Conservation (phyloP, 345 rosid species). For the Pugionium cornutum region DNA sequence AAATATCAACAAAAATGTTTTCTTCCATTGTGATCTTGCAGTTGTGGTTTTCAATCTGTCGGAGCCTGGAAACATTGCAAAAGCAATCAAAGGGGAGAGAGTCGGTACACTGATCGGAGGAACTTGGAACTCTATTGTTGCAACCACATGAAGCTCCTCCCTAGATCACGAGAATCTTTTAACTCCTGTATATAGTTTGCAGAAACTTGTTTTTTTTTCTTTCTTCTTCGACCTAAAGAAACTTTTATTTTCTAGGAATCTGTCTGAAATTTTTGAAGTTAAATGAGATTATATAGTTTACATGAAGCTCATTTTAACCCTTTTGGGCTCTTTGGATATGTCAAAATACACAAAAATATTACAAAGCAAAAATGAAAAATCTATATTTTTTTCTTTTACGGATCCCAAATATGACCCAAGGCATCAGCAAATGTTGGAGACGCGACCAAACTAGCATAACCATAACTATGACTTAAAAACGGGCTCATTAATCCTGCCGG, state of each 20-base stretch:
- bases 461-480: slow-evolving; percentile 48
- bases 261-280: slow-evolving; percentile 36
- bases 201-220: background rate
- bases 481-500: slow-evolving; percentile 56
- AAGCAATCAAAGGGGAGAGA: slow-evolving; percentile 84
- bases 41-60: slow-evolving; percentile 90
- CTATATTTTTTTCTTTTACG: background rate
- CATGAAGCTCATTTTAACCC: slow-evolving; percentile 30
- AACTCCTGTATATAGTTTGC: slow-evolving; percentile 30
- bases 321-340: slow-evolving; percentile 17
- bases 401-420: slow-evolving; percentile 53
- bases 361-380: slow-evolving; percentile 12
- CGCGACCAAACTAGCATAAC: slow-evolving; percentile 41
- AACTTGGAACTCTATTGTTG: slow-evolving; percentile 47
- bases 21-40: slow-evolving; percentile 35
- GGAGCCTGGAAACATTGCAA: slow-evolving; percentile 77
- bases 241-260: slow-evolving; percentile 3
- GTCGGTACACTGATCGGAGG: slow-evolving; percentile 89
- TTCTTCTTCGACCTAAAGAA: too few species aligned
- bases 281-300: slow-evolving; percentile 8
- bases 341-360: slow-evolving; percentile 29
- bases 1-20: background rate
- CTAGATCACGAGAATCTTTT: slow-evolving; percentile 22
- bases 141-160: slow-evolving; percentile 34
- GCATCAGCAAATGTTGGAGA: slow-evolving; percentile 59